phyloP scores from a whole-genome alignment of 2,329 filamentous ascomycete genomes.

The Hortaea sp. region DNA sequence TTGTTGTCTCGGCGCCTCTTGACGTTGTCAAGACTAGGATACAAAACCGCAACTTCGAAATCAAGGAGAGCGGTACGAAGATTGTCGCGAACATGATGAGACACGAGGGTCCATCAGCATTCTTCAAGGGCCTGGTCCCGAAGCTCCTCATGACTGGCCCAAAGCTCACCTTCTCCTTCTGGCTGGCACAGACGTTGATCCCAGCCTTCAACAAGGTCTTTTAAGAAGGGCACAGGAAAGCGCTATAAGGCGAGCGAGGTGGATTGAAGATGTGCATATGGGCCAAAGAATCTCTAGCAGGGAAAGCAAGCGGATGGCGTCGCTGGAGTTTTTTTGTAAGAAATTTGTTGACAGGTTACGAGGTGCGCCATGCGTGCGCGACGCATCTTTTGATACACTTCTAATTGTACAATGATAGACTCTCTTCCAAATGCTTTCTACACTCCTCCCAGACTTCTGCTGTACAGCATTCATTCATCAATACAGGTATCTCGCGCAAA shows the following conservation, averaged over 20 bases:
- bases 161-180: conserved; percentile 99
- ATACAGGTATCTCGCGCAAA: too few species aligned
- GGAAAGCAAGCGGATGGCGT: neutral
- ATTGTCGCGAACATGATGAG: conserved; percentile 89
- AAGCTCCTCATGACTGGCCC: conserved; percentile 99
- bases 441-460: too few species aligned
- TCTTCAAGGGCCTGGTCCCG: conserved; percentile 96
- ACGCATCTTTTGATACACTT: too few species aligned
- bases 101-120: conserved; percentile 73
- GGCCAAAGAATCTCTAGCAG: neutral
- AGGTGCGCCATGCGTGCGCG: too few species aligned
- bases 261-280: too few species aligned
- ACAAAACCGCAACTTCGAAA: conserved; percentile 97
- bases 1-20: conserved; percentile 88
- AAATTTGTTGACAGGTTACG: too few species aligned
- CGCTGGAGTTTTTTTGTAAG: neutral
- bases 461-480: too few species aligned
- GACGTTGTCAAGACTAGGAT: conserved; percentile 98
- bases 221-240: conserved; percentile 24
- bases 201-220: conserved; percentile 71
- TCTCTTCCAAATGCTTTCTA: too few species aligned
- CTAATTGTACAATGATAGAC: too few species aligned
- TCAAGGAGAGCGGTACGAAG: conserved; percentile 85
- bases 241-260: too few species aligned
- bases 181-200: conserved; percentile 96